Base-by-base conservation (phyloP, 2,329 filamentous ascomycete species). In the Hansfordia pulvinata region DNA sequence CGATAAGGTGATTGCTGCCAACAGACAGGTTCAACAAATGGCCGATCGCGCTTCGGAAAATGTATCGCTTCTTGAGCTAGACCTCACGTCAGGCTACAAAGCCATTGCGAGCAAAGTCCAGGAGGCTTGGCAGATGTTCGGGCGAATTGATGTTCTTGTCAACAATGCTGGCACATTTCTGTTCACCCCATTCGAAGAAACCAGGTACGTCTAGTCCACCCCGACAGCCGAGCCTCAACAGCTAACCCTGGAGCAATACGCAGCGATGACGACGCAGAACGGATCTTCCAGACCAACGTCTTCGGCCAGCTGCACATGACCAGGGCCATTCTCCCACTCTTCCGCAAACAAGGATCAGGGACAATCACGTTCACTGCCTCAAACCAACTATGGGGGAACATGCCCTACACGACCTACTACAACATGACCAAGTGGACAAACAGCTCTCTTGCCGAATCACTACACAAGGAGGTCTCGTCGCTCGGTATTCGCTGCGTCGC, bases 101-200 rank as follows among this genome's bases (percentile, higher is more conserved):
- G 29, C 18, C 10, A 36, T 53, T n/a, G 15, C 32, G 12, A 18
- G 19, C 12, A 26, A 35, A 13, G 26, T 50, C 1, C 20, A 41
- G 9, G 22, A 42, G 10, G 49, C 47, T 10, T 45, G 46, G 40
- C 12, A 25, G 2, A 36, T 49, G 2, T 52, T 47, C 16, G 50
- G 46, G 0, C 40, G 33, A 6, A 45, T 53, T 10, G 47, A 53
- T 15, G 33, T 52, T 5, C 27, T 52, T 10, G 33, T 51, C 12
- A 53, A 53, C 32, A 52, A 52, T 23, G 51, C 50, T 7, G 50
- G 44, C 17, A 44, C 40, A 17, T 44, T 42, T 2, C 30, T 37
- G 3, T 32, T 44, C 21, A 40, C 37, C 8, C 34, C 35, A 10
- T 38, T 38, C 16, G 50, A 53, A 10, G 50, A 53, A 17, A 40